phyloP scores from a whole-genome alignment of 2,329 filamentous ascomycete genomes.

The Microcyclospora tardicrescens region DNA sequence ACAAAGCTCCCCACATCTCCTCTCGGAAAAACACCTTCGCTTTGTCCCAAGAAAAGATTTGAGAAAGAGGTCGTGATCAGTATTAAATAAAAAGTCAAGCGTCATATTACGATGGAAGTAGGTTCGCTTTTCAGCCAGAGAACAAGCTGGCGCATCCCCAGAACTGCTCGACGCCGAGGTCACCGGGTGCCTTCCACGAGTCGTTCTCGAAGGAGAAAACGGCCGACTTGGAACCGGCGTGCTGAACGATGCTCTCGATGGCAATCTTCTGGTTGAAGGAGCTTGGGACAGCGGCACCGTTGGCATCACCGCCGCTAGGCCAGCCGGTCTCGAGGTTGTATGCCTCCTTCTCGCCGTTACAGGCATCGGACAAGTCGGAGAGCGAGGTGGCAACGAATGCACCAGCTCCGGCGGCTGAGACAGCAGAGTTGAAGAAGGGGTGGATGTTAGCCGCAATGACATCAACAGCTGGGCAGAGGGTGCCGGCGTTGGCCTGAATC shows the following conservation, averaged over 20 bases:
- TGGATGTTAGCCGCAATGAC: slow-evolving; percentile 78
- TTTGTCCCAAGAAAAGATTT: not conserved
- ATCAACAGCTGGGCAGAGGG: slow-evolving; percentile 63
- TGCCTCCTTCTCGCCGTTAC: slow-evolving; percentile 52
- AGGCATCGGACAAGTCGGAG: slow-evolving; percentile 54
- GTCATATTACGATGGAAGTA: not conserved
- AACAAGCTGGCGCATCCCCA: slow-evolving; percentile 51
- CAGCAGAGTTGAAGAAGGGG: slow-evolving; percentile 76
- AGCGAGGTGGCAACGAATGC: slow-evolving; percentile 64
- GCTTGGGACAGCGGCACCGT: slow-evolving; percentile 61
- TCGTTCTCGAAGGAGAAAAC: slow-evolving; percentile 77
- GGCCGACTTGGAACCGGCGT: slow-evolving; percentile 54
- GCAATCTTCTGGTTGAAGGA: slow-evolving; percentile 54
- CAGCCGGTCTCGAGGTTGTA: slow-evolving; percentile 87
- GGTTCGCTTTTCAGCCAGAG: slow-evolving; percentile 1
- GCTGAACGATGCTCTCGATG: slow-evolving; percentile 55
- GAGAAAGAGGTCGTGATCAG: not conserved
- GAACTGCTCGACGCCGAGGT: slow-evolving; percentile 62
- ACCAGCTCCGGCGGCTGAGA: slow-evolving; percentile 54
- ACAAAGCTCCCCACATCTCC: too few species aligned
- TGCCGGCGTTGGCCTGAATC: slow-evolving; percentile 50
- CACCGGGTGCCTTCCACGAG: slow-evolving; percentile 62
- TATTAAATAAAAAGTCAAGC: not conserved
- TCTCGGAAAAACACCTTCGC: not conserved
- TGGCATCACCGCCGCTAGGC: slow-evolving; percentile 57